Evolutionary conservation across 75 land plant genomes (phyloP), one percentile per base, ranked within the genome.

Genomic region (Ceratopteris richardii): DNA sequence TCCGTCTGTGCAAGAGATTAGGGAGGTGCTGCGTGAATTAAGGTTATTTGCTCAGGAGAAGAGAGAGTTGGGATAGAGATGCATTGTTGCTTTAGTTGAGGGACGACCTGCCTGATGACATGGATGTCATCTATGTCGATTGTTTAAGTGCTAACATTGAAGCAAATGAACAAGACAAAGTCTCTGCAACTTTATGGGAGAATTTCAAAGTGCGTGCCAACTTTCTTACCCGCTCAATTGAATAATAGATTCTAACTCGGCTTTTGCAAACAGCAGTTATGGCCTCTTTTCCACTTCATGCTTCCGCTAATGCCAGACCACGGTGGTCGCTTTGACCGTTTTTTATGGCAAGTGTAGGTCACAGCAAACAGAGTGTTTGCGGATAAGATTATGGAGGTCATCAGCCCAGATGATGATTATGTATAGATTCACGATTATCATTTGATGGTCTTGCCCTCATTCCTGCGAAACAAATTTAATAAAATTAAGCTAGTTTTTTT

Each of bases 201-300:
- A 57, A 44, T n/a, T 84, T 84, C 67, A 75, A 69, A 22, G n/a
- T 84, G 88, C 44, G 86, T 84, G 17, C 82, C 88, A 21, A 72
- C 79, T 0, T 84, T 84, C 28, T 21, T 72, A 5, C 70, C 72
- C 12, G 55, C 44, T 14, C 82, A 82, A 33, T 60, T 84, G 51
- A 44, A 33, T 27, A 51, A 43, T 44, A 64, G 73, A 37, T 82
- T 51, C 55, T 84, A 84, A 60, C 86, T 82, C 63, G 88, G 88
- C 9, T 84, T 84, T 55, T 84, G 88, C 56, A 84, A 84, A 70
- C 86, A 78, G 67, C 82, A 82, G 20, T 37, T 84, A 25, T 84
- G 88, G 88, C 88, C 88, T 0, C 64, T 84, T 33, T 82, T 84
- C 37, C 88, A 84, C 30, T 84, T 82, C 63, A 75, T 78, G 79